Conservation (phyloP, 2,329 filamentous ascomycete genomes). For the Fusarium robinianum region DNA sequence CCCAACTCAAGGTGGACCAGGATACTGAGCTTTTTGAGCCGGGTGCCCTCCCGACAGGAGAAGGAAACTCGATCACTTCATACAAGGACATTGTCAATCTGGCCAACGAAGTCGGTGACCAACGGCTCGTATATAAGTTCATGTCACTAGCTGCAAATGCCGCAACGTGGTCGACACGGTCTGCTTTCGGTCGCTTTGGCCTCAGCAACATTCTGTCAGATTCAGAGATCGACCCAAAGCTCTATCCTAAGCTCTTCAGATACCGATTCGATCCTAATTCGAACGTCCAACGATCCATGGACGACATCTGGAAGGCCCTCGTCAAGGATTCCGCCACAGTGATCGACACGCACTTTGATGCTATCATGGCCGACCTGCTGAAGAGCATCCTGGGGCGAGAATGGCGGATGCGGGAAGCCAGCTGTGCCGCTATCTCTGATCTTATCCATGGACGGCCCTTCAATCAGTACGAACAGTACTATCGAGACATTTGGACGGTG, state of each 20-base stretch:
- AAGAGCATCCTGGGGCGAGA: conserved; percentile 86
- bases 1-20: conserved; percentile 79
- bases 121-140: conserved; percentile 95
- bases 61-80: conserved; percentile 86
- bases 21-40: conserved; percentile 95
- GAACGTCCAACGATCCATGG: conserved; percentile 94
- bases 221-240: conserved; percentile 84
- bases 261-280: conserved; percentile 95
- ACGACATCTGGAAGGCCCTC: conserved; percentile 95
- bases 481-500: conserved; percentile 81
- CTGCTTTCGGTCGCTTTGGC: conserved; percentile 92
- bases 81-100: conserved; percentile 97
- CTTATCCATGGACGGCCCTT: conserved; percentile 81
- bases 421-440: conserved; percentile 87
- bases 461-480: conserved; percentile 78
- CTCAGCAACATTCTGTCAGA: conserved; percentile 90
- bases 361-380: conserved; percentile 85
- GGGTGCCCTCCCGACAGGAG: conserved; percentile 85
- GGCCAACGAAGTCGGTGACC: conserved; percentile 95
- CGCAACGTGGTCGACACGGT: conserved; percentile 95
- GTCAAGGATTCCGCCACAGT: conserved; percentile 83
- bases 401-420: conserved; percentile 91
- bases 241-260: conserved; percentile 92
- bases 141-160: conserved; percentile 97
- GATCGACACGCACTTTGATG: conserved; percentile 81